Conservation (phyloP, 306 rosid genomes). For the Ochetophila trinervis region DNA sequence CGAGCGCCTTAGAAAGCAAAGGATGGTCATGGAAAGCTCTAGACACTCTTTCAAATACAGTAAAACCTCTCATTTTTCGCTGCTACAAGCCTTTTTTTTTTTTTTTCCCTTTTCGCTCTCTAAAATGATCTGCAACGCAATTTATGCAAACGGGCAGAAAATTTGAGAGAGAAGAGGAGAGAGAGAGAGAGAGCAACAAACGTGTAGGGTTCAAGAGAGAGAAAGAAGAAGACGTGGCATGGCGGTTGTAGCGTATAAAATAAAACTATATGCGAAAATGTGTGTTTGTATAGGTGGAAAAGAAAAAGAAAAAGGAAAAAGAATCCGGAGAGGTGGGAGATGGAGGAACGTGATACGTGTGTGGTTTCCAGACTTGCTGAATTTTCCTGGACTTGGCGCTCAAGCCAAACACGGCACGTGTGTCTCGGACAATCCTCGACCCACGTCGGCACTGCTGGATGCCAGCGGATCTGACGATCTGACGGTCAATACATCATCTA, state of each 20-base stretch:
- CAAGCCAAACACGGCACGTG: slow-evolving; percentile 44
- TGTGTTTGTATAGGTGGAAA: too few species aligned
- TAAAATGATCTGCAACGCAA: slow-evolving; percentile 18
- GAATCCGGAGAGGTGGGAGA: slow-evolving; percentile 37
- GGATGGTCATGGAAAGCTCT: slow-evolving; percentile 44
- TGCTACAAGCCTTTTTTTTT: not conserved
- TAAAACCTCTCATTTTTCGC: slow-evolving; percentile 38
- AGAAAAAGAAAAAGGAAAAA: not conserved
- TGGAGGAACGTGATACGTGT: slow-evolving; percentile 12
- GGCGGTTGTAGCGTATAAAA: not conserved
- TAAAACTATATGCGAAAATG: too few species aligned
- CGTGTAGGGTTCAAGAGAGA: not conserved
- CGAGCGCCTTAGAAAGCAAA: slow-evolving; percentile 48
- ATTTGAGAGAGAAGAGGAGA: not conserved
- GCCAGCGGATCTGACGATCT: not conserved
- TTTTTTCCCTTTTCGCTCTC: not conserved
- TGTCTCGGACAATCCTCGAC: not conserved
- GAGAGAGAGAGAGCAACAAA: not conserved
- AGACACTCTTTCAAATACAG: slow-evolving; percentile 44
- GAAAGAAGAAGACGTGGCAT: not conserved
- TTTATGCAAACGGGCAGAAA: too few species aligned
- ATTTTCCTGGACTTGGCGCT: slow-evolving; percentile 36
- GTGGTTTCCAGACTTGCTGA: slow-evolving; percentile 10
- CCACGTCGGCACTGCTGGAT: slow-evolving; percentile 5
- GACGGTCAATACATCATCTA: not conserved